phyloP scores from a whole-genome alignment of 78 protist genomes.

The Cavenderia fasciculata region DNA sequence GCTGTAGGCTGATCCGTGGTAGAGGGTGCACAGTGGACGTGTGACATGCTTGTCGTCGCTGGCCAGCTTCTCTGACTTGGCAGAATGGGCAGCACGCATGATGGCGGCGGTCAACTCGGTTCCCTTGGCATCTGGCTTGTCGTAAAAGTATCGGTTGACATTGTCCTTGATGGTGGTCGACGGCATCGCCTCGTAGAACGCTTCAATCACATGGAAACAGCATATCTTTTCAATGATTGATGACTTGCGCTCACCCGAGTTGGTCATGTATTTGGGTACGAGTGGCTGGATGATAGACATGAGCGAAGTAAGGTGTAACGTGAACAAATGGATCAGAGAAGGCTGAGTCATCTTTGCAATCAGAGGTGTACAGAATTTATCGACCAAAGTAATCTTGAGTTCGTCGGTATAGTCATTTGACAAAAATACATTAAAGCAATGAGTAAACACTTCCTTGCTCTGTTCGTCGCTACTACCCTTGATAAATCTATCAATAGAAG shows the following conservation, averaged over 20 bases:
- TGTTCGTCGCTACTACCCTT: conserved; percentile 6
- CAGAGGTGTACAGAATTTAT: conserved; percentile 65
- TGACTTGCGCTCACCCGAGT: conserved; percentile 31
- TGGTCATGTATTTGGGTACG: conserved; percentile 23
- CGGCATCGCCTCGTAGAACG: conserved; percentile 42
- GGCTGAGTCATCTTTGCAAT: conserved; percentile 22
- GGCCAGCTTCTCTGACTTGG: conserved; percentile 61
- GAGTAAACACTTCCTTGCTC: conserved; percentile 41
- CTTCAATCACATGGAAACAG: conserved; percentile 58
- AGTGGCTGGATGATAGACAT: conserved; percentile 73
- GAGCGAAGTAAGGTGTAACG: conserved; percentile 5
- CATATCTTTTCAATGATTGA: conserved; percentile 67
- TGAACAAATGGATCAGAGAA: conserved; percentile 28
- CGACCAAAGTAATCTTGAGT: conserved; percentile 39
- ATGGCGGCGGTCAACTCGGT: conserved; percentile 77
- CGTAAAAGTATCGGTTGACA: conserved; percentile 58
- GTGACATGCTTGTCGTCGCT: conserved; percentile 58
- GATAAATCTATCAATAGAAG: conserved; percentile 27
- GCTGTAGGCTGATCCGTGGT: conserved; percentile 80
- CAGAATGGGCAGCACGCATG: conserved; percentile 78
- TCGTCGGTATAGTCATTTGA: conserved; percentile 33
- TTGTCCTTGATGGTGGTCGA: conserved; percentile 20
- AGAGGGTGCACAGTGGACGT: conserved; percentile 1
- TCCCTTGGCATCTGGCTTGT: conserved; percentile 65
- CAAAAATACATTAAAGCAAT: conserved; percentile 57